A percentile compares a stretch with the other conserved stretches of the same genome.
These are phyloP conservation scores for Lichtheimia hyalospora DNA, from an alignment of 371 early-diverging fungal genomes.

Conservation along the genomic window DNA sequence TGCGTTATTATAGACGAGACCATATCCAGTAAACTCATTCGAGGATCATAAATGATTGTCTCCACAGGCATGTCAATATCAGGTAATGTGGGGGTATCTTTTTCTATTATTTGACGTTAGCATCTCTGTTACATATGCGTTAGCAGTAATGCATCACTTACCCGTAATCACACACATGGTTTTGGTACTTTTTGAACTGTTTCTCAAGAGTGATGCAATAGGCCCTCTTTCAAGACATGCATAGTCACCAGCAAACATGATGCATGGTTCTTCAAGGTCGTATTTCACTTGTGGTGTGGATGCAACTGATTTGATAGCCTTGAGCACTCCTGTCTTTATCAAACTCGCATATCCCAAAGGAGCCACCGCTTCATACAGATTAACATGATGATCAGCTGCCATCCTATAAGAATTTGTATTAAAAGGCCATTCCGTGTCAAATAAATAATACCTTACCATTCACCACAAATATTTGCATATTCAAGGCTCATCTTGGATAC, in stretches of 20 bases:
- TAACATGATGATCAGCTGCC: slow-evolving; percentile 57
- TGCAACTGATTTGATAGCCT: slow-evolving; percentile 31
- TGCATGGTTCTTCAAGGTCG: slow-evolving; percentile 53
- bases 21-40: slow-evolving; percentile 21
- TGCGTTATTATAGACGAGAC: slow-evolving; percentile 15
- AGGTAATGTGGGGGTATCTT: slow-evolving; percentile 8
- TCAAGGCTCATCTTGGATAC: slow-evolving; percentile 77
- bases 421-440: slow-evolving; percentile 30
- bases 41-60: slow-evolving; percentile 26
- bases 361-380: slow-evolving; percentile 55
- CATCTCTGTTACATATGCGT: slow-evolving; percentile 12
- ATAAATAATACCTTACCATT: slow-evolving; percentile 65
- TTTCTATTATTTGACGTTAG: slow-evolving; percentile 9
- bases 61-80: slow-evolving; percentile 20
- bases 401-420: slow-evolving; percentile 53
- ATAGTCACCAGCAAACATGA: slow-evolving; percentile 66
- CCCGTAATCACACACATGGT: slow-evolving; percentile 35
- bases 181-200: slow-evolving; percentile 25
- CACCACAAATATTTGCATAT: slow-evolving; percentile 84
- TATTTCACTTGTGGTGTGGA: slow-evolving; percentile 38
- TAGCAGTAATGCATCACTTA: slow-evolving; percentile 13
- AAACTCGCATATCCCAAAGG: slow-evolving; percentile 60
- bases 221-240: slow-evolving; percentile 25
- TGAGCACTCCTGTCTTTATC: slow-evolving; percentile 39
- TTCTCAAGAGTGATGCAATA: slow-evolving; percentile 30